phyloP scores from a whole-genome alignment of 2,329 filamentous ascomycete genomes.

The Colletotrichum euphorbiae region DNA sequence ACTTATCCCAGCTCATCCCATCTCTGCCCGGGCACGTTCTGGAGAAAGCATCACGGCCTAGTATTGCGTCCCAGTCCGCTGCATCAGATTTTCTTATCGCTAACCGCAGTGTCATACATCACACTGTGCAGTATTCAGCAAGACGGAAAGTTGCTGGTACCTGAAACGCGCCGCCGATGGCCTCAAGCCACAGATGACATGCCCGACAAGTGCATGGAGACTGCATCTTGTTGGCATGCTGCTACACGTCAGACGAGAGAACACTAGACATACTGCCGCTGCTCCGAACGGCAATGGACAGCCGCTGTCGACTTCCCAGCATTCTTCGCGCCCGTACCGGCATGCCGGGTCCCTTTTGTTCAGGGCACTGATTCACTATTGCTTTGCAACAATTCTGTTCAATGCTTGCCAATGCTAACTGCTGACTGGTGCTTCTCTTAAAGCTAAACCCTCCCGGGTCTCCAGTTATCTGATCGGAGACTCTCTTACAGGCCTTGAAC shows the following conservation, averaged over 20 bases:
- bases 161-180: slow-evolving; percentile 10
- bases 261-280: not conserved
- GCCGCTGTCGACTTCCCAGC: not conserved
- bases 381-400: slow-evolving; percentile 6
- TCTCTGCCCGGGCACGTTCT: not conserved
- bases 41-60: slow-evolving; percentile 6
- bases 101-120: not conserved
- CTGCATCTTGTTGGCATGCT: no score
- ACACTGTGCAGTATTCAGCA: not conserved
- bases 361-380: not conserved
- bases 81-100: not conserved
- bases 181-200: no score
- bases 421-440: no score
- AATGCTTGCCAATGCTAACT: not conserved
- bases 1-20: not conserved
- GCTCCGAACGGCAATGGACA: not conserved
- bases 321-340: not conserved
- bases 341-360: not conserved
- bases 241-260: no score
- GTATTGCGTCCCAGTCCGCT: not conserved
- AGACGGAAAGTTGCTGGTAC: not conserved
- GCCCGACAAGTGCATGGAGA: no score
- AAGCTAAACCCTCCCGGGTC: not conserved
- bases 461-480: slow-evolving; percentile 16
- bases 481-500: slow-evolving; percentile 6